phyloP scores from a whole-genome alignment of 441 rosid species.

The Populus hybrid region DNA sequence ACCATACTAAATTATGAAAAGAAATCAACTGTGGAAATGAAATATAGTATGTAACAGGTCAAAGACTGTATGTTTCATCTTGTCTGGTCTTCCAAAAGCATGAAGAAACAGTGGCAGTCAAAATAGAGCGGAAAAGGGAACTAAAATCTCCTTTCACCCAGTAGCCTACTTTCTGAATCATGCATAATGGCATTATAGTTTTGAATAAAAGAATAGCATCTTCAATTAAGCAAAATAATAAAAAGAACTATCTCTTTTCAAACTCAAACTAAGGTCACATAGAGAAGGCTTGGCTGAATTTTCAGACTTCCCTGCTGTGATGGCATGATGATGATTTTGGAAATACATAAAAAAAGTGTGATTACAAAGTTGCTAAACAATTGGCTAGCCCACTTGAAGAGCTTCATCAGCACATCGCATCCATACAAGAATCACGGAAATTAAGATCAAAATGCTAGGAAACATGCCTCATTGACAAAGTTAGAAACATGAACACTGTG shows the following conservation, averaged over 20 bases:
- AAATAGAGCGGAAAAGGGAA: not conserved
- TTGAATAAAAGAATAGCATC: not conserved
- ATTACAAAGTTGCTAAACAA: not conserved
- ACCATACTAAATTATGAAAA: too few species aligned
- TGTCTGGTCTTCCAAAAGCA: not conserved
- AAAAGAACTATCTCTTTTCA: not conserved
- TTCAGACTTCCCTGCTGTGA: not conserved
- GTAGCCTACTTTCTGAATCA: not conserved
- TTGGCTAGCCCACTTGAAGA: not conserved
- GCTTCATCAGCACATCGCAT: not conserved
- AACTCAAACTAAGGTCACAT: slow-evolving; percentile 1
- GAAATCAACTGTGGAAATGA: not conserved
- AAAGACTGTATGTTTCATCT: not conserved
- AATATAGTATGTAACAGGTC: not conserved
- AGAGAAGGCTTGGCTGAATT: not conserved
- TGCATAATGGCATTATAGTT: not conserved
- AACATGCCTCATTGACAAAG: not conserved
- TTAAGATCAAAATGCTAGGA: not conserved
- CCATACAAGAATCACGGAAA: not conserved
- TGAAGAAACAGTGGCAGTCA: not conserved
- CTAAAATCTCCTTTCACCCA: not conserved
- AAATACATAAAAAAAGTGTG: not conserved
- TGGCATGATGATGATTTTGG: not conserved
- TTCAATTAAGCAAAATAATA: not conserved
- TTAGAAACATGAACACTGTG: slow-evolving; percentile 4